phyloP scores from a whole-genome alignment of 2,329 filamentous ascomycete species.

The Penicillium frequentans region DNA sequence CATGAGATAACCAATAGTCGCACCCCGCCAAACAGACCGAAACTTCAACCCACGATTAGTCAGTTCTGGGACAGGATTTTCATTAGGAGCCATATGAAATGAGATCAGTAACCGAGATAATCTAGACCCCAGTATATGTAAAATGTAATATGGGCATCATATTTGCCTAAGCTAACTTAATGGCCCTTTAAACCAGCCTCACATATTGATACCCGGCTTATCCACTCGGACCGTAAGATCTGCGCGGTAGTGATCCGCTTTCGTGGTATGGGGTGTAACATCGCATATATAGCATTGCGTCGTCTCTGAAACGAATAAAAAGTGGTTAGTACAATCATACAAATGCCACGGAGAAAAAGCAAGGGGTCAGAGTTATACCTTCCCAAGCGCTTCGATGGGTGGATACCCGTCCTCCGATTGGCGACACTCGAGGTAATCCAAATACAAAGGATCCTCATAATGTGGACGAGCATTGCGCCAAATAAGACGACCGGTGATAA shows the following conservation, averaged over 20 bases:
- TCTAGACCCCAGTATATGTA: not conserved
- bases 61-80: not conserved
- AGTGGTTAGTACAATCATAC: not conserved
- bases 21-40: not conserved
- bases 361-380: slow-evolving; percentile 10
- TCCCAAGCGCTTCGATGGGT: slow-evolving; percentile 26
- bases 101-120: not conserved
- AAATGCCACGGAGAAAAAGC: not conserved
- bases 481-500: slow-evolving; percentile 25
- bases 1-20: not conserved
- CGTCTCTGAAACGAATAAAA: slow-evolving; percentile 13
- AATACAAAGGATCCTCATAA: slow-evolving; percentile 26
- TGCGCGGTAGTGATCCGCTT: slow-evolving; percentile 23
- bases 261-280: slow-evolving; percentile 27
- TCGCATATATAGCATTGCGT: slow-evolving; percentile 31
- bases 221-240: slow-evolving; percentile 29
- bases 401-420: slow-evolving; percentile 22
- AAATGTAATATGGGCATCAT: not conserved
- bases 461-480: slow-evolving; percentile 26
- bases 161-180: not conserved
- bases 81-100: not conserved
- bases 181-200: slow-evolving; percentile 21
- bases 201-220: slow-evolving; percentile 22
- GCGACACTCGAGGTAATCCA: slow-evolving; percentile 23
- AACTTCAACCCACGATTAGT: not conserved